Conservation (phyloP, 2,329 filamentous ascomycete species). For the Rhynchosporium graminicola region DNA sequence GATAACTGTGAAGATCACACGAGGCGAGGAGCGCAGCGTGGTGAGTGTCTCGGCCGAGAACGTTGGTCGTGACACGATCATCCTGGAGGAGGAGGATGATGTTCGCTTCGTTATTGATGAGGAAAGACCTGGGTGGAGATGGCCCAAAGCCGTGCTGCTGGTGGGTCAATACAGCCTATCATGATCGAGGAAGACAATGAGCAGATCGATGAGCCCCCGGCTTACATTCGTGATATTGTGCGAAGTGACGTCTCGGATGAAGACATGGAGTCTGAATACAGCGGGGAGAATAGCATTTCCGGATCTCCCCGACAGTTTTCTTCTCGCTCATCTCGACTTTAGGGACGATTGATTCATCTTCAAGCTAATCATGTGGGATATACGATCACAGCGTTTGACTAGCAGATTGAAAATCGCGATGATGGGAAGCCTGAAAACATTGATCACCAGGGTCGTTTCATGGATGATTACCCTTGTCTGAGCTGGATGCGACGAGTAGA, state of each 20-base stretch:
- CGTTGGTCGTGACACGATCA: constrained; percentile 1
- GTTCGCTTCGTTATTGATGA: constrained; percentile 3
- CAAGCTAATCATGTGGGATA: constrained; percentile 1
- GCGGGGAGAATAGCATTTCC: not conserved
- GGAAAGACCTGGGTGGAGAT: constrained; percentile 5
- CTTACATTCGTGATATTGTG: constrained; percentile 7
- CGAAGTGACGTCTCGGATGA: not conserved
- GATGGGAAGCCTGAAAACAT: not conserved
- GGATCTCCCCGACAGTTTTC: constrained; percentile 7
- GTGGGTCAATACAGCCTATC: constrained; percentile 1
- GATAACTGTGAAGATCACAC: not conserved
- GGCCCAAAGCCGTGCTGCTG: constrained; percentile 8
- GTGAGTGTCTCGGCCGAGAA: not conserved
- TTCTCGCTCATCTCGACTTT: constrained; percentile 8
- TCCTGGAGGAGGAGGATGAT: constrained; percentile 5
- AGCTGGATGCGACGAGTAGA: not conserved
- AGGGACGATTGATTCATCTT: constrained; percentile 9
- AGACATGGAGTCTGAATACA: constrained; percentile 9
- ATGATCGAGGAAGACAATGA: not conserved
- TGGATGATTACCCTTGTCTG: not conserved
- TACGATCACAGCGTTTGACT: not conserved
- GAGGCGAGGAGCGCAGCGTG: not conserved
- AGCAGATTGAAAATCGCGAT: not conserved
- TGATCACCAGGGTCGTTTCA: not conserved
- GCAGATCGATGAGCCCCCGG: not conserved